Evolutionary conservation across 495 filamentous ascomycete genomes (phyloP), one percentile per base, ranked within the genome.

Genomic region (Aspergillus indologenus): DNA sequence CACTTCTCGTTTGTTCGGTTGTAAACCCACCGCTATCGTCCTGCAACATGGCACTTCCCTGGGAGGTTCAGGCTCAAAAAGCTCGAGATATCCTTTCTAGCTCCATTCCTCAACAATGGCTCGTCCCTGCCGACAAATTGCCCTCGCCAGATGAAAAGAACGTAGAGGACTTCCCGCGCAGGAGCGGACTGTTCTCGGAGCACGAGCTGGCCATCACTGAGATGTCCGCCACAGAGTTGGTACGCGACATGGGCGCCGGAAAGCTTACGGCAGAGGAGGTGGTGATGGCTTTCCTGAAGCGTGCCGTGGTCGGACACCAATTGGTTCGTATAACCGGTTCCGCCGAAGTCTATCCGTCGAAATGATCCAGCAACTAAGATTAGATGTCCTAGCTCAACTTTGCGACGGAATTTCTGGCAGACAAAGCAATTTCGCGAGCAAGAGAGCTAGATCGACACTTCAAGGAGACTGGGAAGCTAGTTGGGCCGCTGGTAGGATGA

Each of bases 331-430:
- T 29, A 9, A 22, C 17, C 8, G 0, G n/a, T 18, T 20, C 4
- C 12, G 6, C 22, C 23, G n/a, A 18, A 20, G 9, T 31, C 5
- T 21, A 20, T 48, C 7, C 26, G 20, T 49, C 21, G 20, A 50
- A 17, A 17, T 17, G 56, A 24, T 45, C 1, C 3, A 18, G 14
- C 45, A 5, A 34, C 53, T 56, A 46, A 61, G 23, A 19, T 17
- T 46, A 12, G 23, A 1, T 34, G 21, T 19, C 22, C 5, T 14
- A 79, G 74, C 74, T 77, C 56, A 86, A 88, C 63, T 89, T 87
- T 58, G 77, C 87, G 4, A 85, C 83, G 3, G 88, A 91, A 57
- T 85, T 87, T 52, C 76, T 88, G 63, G 86, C 87, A 50, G 79
- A 83, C 14, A 69, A 75, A 34, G 88, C 87, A 2, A 74, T 90